Conservation (phyloP, 192 early-diverging fungal genomes). For the Fimicolochytrium jonesii region DNA sequence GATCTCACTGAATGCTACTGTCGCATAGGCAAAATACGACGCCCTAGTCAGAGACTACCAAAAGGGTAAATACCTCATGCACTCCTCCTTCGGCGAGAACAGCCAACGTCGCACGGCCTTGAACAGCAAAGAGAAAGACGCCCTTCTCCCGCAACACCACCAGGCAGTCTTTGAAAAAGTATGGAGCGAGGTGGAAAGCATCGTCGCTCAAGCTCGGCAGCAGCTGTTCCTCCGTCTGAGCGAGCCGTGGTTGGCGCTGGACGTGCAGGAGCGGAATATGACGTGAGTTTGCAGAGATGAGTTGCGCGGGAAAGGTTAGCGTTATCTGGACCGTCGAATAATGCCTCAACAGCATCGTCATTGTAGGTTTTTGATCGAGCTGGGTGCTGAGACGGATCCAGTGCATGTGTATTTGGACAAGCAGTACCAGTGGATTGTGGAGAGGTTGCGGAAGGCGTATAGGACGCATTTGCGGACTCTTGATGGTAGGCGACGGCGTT, state of each 20-base stretch:
- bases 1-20: too few relatives aligned
- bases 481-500: slow-evolving; percentile 31
- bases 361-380: slow-evolving; percentile 62
- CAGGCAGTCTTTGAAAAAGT: slow-evolving; percentile 89
- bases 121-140: slow-evolving; percentile 18
- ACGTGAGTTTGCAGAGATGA: too few relatives aligned
- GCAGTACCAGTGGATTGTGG: slow-evolving; percentile 83
- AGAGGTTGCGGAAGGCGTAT: slow-evolving; percentile 68
- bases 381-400: slow-evolving; percentile 79
- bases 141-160: slow-evolving; percentile 41
- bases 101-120: neutral
- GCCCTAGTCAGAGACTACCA: slow-evolving; percentile 92
- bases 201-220: slow-evolving; percentile 67
- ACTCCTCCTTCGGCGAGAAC: slow-evolving; percentile 41
- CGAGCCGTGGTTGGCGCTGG: slow-evolving; percentile 72
- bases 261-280: slow-evolving; percentile 86
- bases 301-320: too few relatives aligned
- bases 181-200: slow-evolving; percentile 86
- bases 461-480: slow-evolving; percentile 28
- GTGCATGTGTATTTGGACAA: slow-evolving; percentile 83
- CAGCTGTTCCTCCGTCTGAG: slow-evolving; percentile 72
- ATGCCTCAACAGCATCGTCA: neutral
- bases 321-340: too few relatives aligned
- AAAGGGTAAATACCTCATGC: slow-evolving; percentile 82
- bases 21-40: slow-evolving; percentile 80